Conservation (phyloP, 1,284 basidiomycete genomes). For the Chalciporus piperatoides region DNA sequence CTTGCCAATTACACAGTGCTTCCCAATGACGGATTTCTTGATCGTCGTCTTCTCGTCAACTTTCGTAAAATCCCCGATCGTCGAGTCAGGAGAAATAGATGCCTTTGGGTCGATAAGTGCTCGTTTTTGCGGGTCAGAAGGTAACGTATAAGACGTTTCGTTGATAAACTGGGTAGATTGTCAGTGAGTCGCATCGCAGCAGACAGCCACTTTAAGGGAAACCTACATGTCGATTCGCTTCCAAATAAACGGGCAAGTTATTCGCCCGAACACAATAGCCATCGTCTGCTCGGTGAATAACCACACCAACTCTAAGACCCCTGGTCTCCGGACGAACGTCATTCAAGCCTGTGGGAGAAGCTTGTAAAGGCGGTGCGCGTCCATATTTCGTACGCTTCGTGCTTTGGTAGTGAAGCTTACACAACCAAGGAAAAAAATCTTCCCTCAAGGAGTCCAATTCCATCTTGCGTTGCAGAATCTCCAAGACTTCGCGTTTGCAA, state of each 20-base stretch:
- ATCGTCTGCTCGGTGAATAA: conserved; percentile 53
- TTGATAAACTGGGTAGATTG: conserved; percentile 45
- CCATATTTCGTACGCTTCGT: conserved; percentile 58
- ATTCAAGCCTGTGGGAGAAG: conserved; percentile 47
- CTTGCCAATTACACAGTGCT: conserved; percentile 86
- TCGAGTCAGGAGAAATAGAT: conserved; percentile 83
- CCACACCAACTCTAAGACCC: conserved; percentile 58
- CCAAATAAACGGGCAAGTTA: conserved; percentile 78
- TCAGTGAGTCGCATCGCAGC: conserved; percentile 4
- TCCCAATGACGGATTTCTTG: conserved; percentile 86
- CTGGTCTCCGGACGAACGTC: conserved; percentile 34
- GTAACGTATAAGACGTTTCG: conserved; percentile 49
- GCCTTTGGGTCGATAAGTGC: conserved; percentile 72
- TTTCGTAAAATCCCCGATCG: conserved; percentile 78
- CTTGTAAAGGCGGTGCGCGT: conserved; percentile 34
- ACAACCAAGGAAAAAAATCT: conserved; percentile 87
- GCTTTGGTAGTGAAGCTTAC: conserved; percentile 75
- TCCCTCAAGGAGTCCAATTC: conserved; percentile 78
- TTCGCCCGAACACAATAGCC: conserved; percentile 77
- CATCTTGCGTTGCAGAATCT: conserved; percentile 63
- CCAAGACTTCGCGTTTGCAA: conserved; percentile 73
- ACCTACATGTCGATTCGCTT: conserved; percentile 74
- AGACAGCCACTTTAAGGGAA: background rate
- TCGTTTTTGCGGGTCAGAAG: conserved; percentile 57
- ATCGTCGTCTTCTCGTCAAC: conserved; percentile 83